Conservation (phyloP, 2,329 filamentous ascomycete species). For the Rutstroemia sydowiana region DNA sequence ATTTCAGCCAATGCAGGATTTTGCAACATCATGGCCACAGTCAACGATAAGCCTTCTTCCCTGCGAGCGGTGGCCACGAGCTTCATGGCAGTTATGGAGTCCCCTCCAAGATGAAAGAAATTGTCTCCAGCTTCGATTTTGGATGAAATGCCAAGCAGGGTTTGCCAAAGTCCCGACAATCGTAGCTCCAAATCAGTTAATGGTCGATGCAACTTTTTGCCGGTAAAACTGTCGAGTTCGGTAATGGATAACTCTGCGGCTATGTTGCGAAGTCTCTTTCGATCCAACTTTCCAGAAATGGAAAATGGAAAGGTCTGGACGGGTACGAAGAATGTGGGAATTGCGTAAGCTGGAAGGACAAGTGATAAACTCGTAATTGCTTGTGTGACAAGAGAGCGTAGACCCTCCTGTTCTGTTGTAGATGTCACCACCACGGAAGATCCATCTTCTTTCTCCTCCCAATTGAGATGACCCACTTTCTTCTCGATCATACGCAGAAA, state of each 20-base stretch:
- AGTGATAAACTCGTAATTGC: background rate
- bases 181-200: background rate
- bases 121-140: slow-evolving; percentile 23
- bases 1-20: slow-evolving; percentile 38
- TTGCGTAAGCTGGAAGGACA: background rate
- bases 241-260: background rate
- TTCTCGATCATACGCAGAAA: background rate
- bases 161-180: background rate
- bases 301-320: background rate
- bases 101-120: slow-evolving; percentile 35
- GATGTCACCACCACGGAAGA: too few relatives aligned
- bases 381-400: too few relatives aligned
- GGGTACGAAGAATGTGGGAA: background rate
- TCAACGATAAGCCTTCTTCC: slow-evolving; percentile 29
- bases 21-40: slow-evolving; percentile 37
- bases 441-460: background rate
- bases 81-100: slow-evolving; percentile 34
- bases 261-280: background rate
- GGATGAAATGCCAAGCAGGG: background rate
- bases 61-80: slow-evolving; percentile 35
- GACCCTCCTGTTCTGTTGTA: too few relatives aligned
- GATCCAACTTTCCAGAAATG: background rate
- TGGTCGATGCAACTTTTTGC: too few relatives aligned
- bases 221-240: background rate
- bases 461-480: background rate